Base-by-base conservation (phyloP, 2,329 filamentous ascomycete genomes). In the Trichoderma sp. region DNA sequence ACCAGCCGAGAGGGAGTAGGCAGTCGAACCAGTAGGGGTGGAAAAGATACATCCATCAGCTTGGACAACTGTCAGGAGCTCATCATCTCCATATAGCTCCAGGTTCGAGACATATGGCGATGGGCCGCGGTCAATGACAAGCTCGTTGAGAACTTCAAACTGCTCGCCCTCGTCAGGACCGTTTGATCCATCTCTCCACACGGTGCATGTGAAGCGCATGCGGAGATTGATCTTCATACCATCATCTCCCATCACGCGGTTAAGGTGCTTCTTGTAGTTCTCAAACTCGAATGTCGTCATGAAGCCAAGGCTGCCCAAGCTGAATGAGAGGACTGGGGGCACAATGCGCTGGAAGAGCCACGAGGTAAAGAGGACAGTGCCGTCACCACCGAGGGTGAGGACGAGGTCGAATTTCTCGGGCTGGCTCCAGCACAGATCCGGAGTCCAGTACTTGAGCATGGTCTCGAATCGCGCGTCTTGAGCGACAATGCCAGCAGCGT, bases 131-230 rank as follows among this genome's bases (percentile, higher is more conserved):
- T 99, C 97, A 80, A 99, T 98, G 84, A 99, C 96, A 69, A 99
- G 92, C 86, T 99, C 97, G 85, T 99, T 99, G 78, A 99, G 91
- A 24, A 99, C 96, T 86, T 99, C 97, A 78, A 98, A 98, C 81
- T 98, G 95, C 86, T 98, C 96, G 62, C 93, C 94, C 84, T 98
- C 95, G 79, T 97, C 93, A 53, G 91, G 91, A 35, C 62, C 73
- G 8, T 68, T 68, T 21, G 73, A 72, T 6, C 73, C 91, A 78
- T 93, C 89, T 62, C 96, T 93, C 86, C 96, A 98, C 9, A 99
- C 95, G 0, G 97, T 98, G 86, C 96, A 98, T 18, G 97, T 99
- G 84, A 99, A 99, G 77, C 97, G 94, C 97, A 99, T 99, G 79
- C 97, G 95, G 79, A 99, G 88, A 82, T 98, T 98, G 76, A 98